Evolutionary conservation across 257 asterid species (phyloP), one percentile per base, ranked within the genome.

Genomic region (Solanum arcanum): DNA sequence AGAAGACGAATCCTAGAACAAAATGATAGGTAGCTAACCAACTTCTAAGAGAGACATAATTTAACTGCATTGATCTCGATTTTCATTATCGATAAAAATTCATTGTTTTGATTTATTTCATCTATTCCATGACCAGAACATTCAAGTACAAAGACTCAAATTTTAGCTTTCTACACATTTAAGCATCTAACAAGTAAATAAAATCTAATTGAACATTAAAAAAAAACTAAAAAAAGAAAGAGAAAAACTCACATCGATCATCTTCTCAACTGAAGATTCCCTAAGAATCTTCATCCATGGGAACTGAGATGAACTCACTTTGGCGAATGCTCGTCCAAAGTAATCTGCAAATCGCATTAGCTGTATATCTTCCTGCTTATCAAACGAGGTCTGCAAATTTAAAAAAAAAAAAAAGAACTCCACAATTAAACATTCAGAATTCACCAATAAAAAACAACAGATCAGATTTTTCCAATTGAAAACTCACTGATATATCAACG

Each of bases 331-430:
- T 2, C 90, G 90, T 15, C 94, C 92, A 74, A 90, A 89, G 86
- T 92, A 90, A 77, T 92, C 94, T 0, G 94, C 94, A 56, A 92
- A 87, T 86, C 94, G 83, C 92, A 90, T 90, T 87, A 92, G 62
- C 88, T 88, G 91, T 89, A 92, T 92, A 68, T 92, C 92, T 83
- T 90, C 90, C 75, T 90, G 91, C 8, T 86, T 25, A 62, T 92
- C 92, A 47, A 85, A 92, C 5, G 89, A 88, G 13, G 84, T 87
- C 94, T 91, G 9, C n/a, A 82, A 77, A 69, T 25, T 16, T 41
- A 0, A 33, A 3, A 33, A 33, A 33, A 33, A 78, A 52, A 42
- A 86, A 64, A 35, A 35, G 12, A 31, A 64, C 0, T 70, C 23
- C 29, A 85, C 31, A 77, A 77, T 18, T 75, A 15, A 20, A 41